phyloP scores from a whole-genome alignment of 2,329 filamentous ascomycete genomes.

The Penicillium nordicum region DNA sequence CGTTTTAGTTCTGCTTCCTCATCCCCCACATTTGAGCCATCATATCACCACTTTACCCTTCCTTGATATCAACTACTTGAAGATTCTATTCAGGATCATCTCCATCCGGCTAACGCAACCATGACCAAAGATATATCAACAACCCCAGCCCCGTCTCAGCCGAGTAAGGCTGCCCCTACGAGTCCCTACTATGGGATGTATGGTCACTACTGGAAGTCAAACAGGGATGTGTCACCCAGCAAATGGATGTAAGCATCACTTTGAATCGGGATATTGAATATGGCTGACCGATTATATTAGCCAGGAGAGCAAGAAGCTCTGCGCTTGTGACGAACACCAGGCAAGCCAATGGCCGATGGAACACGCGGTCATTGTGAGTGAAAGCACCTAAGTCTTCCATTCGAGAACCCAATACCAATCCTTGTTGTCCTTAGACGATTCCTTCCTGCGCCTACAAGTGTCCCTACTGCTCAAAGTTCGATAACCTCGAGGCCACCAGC shows the following conservation, averaged over 20 bases:
- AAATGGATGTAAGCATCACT: neutral
- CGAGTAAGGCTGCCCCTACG: too few species aligned
- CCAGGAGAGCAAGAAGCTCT: neutral
- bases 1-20: neutral
- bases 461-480: neutral
- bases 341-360: neutral
- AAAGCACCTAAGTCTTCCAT: too few species aligned
- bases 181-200: neutral
- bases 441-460: neutral
- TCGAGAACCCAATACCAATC: too few species aligned
- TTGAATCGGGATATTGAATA: neutral
- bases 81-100: neutral
- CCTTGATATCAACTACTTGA: neutral
- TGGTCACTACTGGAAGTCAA: neutral
- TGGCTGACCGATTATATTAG: neutral
- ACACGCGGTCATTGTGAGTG: neutral
- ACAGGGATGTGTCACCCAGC: neutral
- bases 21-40: neutral
- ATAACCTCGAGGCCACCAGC: neutral
- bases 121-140: neutral
- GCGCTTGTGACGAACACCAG: neutral
- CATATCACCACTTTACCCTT: neutral
- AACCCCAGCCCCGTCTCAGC: neutral
- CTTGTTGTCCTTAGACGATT: neutral
- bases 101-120: too few species aligned